Base-by-base conservation (phyloP, 2,329 filamentous ascomycete genomes). In the Fusarium sp. region DNA sequence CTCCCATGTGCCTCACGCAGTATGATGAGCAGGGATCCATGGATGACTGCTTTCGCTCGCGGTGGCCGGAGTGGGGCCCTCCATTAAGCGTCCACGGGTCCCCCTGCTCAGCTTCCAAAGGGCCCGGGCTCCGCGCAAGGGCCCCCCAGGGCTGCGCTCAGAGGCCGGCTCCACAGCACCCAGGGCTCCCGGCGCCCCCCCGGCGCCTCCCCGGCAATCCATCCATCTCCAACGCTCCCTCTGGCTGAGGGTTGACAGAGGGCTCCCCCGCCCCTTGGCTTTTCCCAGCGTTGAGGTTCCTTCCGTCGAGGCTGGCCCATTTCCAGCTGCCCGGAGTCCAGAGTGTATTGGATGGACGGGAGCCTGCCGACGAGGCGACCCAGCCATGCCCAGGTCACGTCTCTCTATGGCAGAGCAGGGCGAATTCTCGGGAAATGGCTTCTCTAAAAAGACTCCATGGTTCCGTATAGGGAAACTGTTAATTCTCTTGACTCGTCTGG, bases 21-120 rank as follows among this genome's bases (percentile, higher is more conserved):
- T 34, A 34, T 18, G 37, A 34, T 25, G 37, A 61, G 48, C 59
- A 57, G 64, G 67, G 71, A 27, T 64, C 8, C 14, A 43, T 56
- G 27, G 50, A 54, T 54, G 48, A 18, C 27, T 63, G 32, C 56
- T 35, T 60, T 73, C 62, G 59, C 62, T 73, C 66, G 69, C 70
- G 66, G 72, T 74, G 72, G 68, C 72, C 72, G 69, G 72, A 65
- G 73, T 75, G 72, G 69, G 64, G 50, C 48, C 63, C 27, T 54
- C 72, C 69, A 67, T 75, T 64, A 70, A 73, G 69, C 69, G 48
- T 32, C 4, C 69, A 57, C 50, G 62, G 52, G 35, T 27, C 34
- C 63, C 72, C 69, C 43, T 67, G 72, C 62, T 32, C 34, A 61
- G 56, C 58, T 41, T 58, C 64, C 45, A 74, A 70, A 75, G 57